phyloP scores from a whole-genome alignment of 306 rosid genomes.

The Gastrolobium villosum region DNA sequence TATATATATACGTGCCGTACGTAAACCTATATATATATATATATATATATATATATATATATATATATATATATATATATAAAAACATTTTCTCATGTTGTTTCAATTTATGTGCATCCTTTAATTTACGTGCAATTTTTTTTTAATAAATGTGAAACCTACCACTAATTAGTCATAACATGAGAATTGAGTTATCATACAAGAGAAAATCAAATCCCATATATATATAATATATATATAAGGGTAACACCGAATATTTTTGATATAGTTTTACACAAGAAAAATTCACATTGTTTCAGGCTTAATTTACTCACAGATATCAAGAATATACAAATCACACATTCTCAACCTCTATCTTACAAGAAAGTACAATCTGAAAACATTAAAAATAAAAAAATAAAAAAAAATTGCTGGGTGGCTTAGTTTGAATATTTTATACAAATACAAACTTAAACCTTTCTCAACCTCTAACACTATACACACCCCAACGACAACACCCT shows the following conservation, averaged over 20 bases:
- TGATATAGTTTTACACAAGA: conserved; percentile 15
- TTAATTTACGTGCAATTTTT: no score
- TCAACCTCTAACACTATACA: conserved; percentile 34
- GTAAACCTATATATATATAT: no score
- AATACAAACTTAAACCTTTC: conserved; percentile 31
- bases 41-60: no score
- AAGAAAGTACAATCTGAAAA: conserved; percentile 40
- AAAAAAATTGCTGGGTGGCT: not conserved
- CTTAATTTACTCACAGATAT: not conserved
- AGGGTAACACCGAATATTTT: no score
- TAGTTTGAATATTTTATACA: not conserved
- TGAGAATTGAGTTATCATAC: no score
- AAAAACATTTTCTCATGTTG: no score
- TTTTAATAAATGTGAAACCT: no score
- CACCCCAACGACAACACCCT: not conserved
- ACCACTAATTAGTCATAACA: no score
- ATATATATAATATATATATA: not conserved
- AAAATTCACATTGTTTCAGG: not conserved
- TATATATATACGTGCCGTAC: not conserved
- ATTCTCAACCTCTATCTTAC: conserved; percentile 46
- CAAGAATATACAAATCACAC: conserved; percentile 22
- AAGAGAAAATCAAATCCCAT: no score
- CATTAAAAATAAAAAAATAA: not conserved
- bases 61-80: no score
- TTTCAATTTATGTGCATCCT: no score